Conservation (phyloP, 768 basidiomycete genomes). For the Mrakia blollopis region DNA sequence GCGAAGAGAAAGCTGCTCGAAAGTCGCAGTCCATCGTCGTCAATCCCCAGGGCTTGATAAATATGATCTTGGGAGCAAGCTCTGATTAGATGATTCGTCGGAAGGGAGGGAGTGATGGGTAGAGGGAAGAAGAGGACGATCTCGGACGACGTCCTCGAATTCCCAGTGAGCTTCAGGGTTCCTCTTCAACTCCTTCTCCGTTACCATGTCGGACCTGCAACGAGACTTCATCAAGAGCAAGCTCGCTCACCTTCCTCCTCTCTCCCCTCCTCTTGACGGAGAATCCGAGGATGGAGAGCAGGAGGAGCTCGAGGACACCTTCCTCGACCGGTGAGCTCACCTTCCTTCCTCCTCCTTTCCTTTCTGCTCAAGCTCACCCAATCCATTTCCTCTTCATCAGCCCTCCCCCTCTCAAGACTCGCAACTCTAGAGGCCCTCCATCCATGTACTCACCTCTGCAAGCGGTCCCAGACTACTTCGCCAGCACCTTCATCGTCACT, state of each 20-base stretch:
- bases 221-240: constrained; percentile 20
- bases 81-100: too few relatives aligned
- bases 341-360: not conserved
- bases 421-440: not conserved
- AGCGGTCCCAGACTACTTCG: constrained; percentile 28
- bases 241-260: constrained; percentile 15
- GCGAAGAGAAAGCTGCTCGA: too few relatives aligned
- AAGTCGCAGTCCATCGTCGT: too few relatives aligned
- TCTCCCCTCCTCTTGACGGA: not conserved
- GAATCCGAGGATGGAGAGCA: not conserved
- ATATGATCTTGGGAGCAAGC: too few relatives aligned
- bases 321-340: not conserved
- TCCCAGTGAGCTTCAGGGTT: too few relatives aligned
- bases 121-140: too few relatives aligned
- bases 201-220: constrained; percentile 27
- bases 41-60: too few relatives aligned
- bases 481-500: not conserved
- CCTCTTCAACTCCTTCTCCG: not conserved
- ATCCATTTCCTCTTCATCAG: not conserved
- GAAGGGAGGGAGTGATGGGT: too few relatives aligned
- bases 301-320: constrained; percentile 6
- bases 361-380: not conserved
- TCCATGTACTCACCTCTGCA: constrained; percentile 1
- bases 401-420: not conserved
- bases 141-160: too few relatives aligned